These are phyloP conservation scores for Anastatica hierochuntica DNA, from an alignment of 345 rosid species.

Conservation along the genomic window DNA sequence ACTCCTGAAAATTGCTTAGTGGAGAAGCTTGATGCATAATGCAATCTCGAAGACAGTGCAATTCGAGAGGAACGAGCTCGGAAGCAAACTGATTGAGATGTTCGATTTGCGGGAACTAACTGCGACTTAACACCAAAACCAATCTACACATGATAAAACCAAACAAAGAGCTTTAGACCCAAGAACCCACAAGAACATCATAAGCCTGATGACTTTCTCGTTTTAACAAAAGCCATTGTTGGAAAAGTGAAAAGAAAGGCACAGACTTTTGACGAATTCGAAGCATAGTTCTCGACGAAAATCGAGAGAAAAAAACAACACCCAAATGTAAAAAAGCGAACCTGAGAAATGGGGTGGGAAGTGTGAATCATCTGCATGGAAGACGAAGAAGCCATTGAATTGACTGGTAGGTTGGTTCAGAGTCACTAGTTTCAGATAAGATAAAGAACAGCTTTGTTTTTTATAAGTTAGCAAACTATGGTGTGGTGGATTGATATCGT, in stretches of 20 bases:
- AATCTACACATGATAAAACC: slow-evolving; percentile 27
- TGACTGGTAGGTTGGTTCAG: too few species aligned
- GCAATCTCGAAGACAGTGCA: slow-evolving; percentile 38
- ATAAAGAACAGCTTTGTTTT: too few species aligned
- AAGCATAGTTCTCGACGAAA: too few species aligned
- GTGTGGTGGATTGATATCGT: too few species aligned
- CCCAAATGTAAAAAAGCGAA: slow-evolving; percentile 16
- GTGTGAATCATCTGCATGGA: slow-evolving; percentile 40
- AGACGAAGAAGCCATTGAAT: slow-evolving; percentile 30
- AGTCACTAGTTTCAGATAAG: not conserved
- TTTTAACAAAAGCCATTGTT: too few species aligned
- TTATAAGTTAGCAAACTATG: too few species aligned
- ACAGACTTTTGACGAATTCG: too few species aligned
- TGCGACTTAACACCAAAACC: slow-evolving; percentile 24
- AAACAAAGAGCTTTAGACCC: not conserved
- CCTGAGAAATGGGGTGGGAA: too few species aligned
- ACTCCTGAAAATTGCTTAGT: slow-evolving; percentile 26
- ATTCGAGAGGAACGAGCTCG: slow-evolving; percentile 20
- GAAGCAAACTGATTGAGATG: slow-evolving; percentile 20
- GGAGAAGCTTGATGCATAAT: slow-evolving; percentile 37
- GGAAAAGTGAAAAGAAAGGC: too few species aligned
- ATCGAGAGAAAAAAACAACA: not conserved
- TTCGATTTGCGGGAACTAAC: slow-evolving; percentile 11
- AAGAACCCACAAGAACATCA: not conserved
- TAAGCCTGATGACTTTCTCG: too few species aligned